phyloP scores from a whole-genome alignment of 192 early-diverging fungal genomes.

The Umbelopsis sp. region DNA sequence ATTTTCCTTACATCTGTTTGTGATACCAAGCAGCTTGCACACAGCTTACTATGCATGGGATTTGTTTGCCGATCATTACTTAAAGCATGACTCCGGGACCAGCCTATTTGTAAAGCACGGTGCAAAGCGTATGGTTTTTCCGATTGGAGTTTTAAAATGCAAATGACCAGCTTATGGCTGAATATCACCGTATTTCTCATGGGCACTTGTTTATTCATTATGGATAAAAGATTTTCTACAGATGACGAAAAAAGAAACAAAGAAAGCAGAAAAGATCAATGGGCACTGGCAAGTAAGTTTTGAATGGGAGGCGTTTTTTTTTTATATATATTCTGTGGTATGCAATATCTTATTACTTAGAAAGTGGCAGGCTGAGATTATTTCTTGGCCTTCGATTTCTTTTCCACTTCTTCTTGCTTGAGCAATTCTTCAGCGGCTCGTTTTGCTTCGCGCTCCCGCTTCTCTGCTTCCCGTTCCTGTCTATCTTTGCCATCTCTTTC shows the following conservation, averaged over 20 bases:
- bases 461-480: conserved; percentile 45
- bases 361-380: not conserved
- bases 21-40: no score
- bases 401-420: conserved; percentile 12
- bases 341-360: not conserved
- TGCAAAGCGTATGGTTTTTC: no score
- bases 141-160: no score
- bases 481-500: conserved; percentile 48
- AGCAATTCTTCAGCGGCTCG: conserved; percentile 19
- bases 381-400: not conserved
- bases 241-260: not conserved
- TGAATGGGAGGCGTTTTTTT: not conserved
- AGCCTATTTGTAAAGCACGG: no score
- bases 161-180: no score
- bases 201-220: not conserved
- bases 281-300: not conserved
- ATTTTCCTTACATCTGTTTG: no score
- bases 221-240: conserved; percentile 15
- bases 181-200: not conserved
- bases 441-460: conserved; percentile 26
- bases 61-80: no score
- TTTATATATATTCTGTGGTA: no score
- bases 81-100: no score
- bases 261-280: not conserved
- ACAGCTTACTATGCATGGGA: no score